A percentile compares a stretch with the other conserved stretches of the same genome.
Conservation (phyloP, 2,329 filamentous ascomycete species). For the Mycosphaerella sp. region DNA sequence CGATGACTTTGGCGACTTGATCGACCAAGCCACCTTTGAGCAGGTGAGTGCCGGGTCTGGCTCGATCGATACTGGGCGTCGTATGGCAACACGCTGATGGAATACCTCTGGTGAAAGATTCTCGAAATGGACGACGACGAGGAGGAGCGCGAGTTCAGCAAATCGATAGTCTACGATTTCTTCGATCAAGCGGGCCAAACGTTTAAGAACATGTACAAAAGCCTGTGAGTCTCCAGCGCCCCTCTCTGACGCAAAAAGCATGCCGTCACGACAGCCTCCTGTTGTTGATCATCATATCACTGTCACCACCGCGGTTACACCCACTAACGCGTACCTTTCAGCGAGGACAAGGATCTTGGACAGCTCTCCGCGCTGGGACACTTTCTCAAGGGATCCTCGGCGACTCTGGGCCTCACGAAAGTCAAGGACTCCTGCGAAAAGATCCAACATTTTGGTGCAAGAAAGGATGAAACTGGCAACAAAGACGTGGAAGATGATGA, state of each 20-base stretch:
- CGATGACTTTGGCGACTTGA: constrained; percentile 62
- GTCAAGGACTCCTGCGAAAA: constrained; percentile 92
- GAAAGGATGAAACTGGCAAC: constrained; percentile 70
- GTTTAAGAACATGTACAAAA: constrained; percentile 74
- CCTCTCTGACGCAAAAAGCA: neutral
- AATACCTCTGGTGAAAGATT: constrained; percentile 46
- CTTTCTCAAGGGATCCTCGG: constrained; percentile 95
- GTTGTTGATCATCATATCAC: neutral
- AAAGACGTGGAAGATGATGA: constrained; percentile 59
- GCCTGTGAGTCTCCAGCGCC: constrained; percentile 57
- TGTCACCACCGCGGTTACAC: neutral
- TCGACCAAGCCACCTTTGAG: constrained; percentile 76
- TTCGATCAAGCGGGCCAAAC: constrained; percentile 86
- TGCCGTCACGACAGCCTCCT: neutral
- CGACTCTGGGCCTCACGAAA: constrained; percentile 83
- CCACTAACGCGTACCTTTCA: constrained; percentile 36
- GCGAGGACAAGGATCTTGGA: constrained; percentile 60
- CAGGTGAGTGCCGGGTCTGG: constrained; percentile 44
- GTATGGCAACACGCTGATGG: neutral
- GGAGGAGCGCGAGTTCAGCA: constrained; percentile 78
- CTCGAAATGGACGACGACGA: constrained; percentile 96
- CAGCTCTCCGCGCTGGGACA: constrained; percentile 79
- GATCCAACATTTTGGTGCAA: constrained; percentile 86
- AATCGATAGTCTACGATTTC: constrained; percentile 82
- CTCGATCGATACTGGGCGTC: too few species aligned